phyloP scores from a whole-genome alignment of 495 filamentous ascomycete species.

The Penicillium diatomitis region DNA sequence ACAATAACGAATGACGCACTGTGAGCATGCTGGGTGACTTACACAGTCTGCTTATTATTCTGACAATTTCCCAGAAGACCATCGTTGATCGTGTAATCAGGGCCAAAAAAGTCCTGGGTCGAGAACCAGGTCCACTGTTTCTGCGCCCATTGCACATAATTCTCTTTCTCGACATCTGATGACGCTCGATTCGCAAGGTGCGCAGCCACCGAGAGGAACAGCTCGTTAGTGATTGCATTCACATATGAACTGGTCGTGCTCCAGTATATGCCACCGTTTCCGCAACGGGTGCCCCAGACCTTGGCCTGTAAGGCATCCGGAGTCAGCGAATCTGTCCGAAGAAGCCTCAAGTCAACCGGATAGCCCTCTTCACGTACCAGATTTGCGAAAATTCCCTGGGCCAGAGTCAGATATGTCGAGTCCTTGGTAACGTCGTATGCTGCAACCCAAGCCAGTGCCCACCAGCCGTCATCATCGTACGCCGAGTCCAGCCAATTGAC shows the following conservation, averaged over 20 bases:
- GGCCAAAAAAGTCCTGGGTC: slow-evolving; percentile 54
- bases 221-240: slow-evolving; percentile 69
- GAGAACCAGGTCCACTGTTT: slow-evolving; percentile 63
- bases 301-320: slow-evolving; percentile 17
- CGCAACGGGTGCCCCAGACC: slow-evolving; percentile 39
- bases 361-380: slow-evolving; percentile 28
- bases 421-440: slow-evolving; percentile 53
- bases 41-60: slow-evolving; percentile 52
- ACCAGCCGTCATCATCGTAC: slow-evolving; percentile 69
- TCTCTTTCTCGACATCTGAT: slow-evolving; percentile 23
- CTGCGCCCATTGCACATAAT: slow-evolving; percentile 49
- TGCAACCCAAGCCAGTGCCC: slow-evolving; percentile 54
- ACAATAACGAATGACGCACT: no score
- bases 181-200: slow-evolving; percentile 59
- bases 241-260: slow-evolving; percentile 50
- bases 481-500: slow-evolving; percentile 45
- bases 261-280: slow-evolving; percentile 57
- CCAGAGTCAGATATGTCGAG: slow-evolving; percentile 43
- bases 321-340: not conserved
- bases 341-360: not conserved
- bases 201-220: slow-evolving; percentile 61
- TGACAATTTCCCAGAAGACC: slow-evolving; percentile 53
- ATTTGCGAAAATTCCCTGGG: slow-evolving; percentile 51
- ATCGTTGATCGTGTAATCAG: slow-evolving; percentile 60
- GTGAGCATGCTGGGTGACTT: not conserved